Evolutionary conservation across 495 filamentous ascomycete genomes (phyloP), one percentile per base, ranked within the genome.

Genomic region (Lichina pygmaea): DNA sequence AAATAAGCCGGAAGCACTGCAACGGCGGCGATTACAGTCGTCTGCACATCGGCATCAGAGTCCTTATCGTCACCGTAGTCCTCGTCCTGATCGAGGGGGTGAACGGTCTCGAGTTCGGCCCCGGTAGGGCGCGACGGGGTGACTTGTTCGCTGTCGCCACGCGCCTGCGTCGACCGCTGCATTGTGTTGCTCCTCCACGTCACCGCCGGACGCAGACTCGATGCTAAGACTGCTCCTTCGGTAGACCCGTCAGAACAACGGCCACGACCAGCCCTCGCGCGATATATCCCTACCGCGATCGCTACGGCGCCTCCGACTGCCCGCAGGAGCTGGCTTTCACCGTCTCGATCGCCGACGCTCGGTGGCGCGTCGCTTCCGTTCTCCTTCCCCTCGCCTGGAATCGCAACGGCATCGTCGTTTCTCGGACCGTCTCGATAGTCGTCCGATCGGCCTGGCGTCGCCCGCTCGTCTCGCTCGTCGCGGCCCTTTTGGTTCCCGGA

Each of bases 31-130:
- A 6, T 39, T 15, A 5, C 10, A 3, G 13, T 39, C 6, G 6
- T 39, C 36, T 11, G 57, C 37, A 51, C 45, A 43, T 49, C 46
- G 31, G 58, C 52, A 36, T 63, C 64, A 24, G 58, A 55, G 34
- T 72, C 61, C 34, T 62, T 61, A 13, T 63, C 64, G 16, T 65
- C 60, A 34, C 66, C 66, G 15, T 6, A 11, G 36, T 39, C 36
- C 11, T 39, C 36, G 36, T 39, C 36, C 36, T 15, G 36, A 39
- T 6, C 36, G 36, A 39, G 10, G 36, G 5, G 36, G 10, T 15
- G 36, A 39, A 11, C 1, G 36, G 36, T 15, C 13, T 15, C 36
- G 36, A 39, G 6, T 39, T 39, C 36, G 36, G 13, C 36, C 36
- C 36, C 36, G 36, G 24, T 24, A 24, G 4, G 24, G 4, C 24